Evolutionary conservation across 2,329 filamentous ascomycete species (phyloP).

Genomic region (Fusarium sp.): DNA sequence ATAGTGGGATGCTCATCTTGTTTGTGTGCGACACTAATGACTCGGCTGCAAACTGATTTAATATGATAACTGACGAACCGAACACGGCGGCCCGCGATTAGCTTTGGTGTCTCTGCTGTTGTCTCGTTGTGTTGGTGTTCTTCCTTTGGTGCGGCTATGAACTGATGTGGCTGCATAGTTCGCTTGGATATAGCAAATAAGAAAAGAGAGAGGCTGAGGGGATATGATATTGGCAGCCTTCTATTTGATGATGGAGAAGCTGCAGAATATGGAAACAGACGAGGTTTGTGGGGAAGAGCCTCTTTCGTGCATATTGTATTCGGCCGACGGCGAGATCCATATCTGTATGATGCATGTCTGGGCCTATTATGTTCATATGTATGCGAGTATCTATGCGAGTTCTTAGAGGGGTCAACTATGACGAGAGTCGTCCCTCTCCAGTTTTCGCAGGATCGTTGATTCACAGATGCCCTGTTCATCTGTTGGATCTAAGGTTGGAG

Average conservation of each 20-base stretch:
- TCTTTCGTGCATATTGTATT: constrained; percentile 2
- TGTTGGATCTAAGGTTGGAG: not conserved
- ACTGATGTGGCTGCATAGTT: constrained; percentile 3
- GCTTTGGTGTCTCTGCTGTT: not conserved
- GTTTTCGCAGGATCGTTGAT: constrained; percentile 5
- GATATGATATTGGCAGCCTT: not conserved
- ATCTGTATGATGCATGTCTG: not conserved
- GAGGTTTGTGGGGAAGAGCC: constrained; percentile 5
- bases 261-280: not conserved
- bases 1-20: not conserved
- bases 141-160: not conserved
- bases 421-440: not conserved
- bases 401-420: not conserved
- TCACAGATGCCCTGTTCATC: not conserved
- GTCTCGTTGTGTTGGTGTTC: not conserved
- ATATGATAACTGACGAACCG: constrained; percentile 2
- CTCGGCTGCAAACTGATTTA: not conserved
- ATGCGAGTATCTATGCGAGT: not conserved
- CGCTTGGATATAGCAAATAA: not conserved
- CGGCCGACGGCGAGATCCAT: constrained; percentile 6
- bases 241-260: not conserved
- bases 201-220: not conserved
- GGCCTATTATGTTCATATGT: not conserved
- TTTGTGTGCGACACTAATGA: not conserved
- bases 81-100: not conserved